Base-by-base conservation (phyloP, 2,329 filamentous ascomycete species). In the Apiospora koreana region DNA sequence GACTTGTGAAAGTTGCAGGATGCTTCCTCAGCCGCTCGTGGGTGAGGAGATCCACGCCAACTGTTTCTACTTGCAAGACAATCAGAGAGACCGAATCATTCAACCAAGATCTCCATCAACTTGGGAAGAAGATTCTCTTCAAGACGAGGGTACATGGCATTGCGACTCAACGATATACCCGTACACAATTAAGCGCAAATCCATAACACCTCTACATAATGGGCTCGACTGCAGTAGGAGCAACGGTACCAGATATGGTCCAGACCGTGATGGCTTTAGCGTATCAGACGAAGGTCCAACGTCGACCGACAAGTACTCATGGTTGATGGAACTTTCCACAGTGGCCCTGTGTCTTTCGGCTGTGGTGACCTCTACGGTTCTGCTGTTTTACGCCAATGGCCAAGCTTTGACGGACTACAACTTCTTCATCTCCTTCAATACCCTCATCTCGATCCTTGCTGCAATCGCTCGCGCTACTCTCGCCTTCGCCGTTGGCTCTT, bases 391-490 rank as follows among this genome's bases (percentile, higher is more conserved):
- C 65, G 65, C 65, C 41, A 12, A 67, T 8, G 43, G 43, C 18
- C 65, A 42, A 9, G 23, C 43, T 3, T 6, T 67, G 28, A 45
- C 28, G 8, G 62, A 43, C 3, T 65, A 41, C 21, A 35, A 10
- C 25, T 67, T 67, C 43, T 42, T 35, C 23, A 21, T 69, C 9
- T 70, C 69, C 31, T 38, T 70, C 6, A 70, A 70, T 25, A 70
- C 65, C 16, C 8, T 70, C 18, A 54, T 70, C 21, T 67, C 69
- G 7, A 46, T 70, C 69, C 69, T 67, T 3, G 38, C 65, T 0
- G 25, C 41, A 4, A 18, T 58, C 45, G 48, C 69, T 2, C 45
- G 50, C 23, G 28, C 65, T 10, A 28, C 64, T 2, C 45, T 70
- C 5, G 69, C 69, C 9, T 70, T 67, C 12, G 65, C 65, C 1